Evolutionary conservation across 2,329 filamentous ascomycete genomes (phyloP).

Genomic region (Sporothrix humicola): DNA sequence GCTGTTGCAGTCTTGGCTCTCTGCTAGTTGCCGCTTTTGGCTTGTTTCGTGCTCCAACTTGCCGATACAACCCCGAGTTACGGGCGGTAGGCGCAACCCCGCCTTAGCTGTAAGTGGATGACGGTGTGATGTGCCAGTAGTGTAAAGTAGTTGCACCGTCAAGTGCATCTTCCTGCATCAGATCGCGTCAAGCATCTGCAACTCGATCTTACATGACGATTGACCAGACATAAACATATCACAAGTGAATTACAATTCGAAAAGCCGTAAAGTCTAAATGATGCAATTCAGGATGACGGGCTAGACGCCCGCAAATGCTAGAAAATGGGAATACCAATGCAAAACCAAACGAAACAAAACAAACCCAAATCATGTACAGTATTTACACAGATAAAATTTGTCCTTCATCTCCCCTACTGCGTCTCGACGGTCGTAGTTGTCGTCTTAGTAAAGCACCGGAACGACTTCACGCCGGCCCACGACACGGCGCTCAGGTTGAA

Average conservation of each 20-base stretch:
- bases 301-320: slow-evolving; percentile 5
- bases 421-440: slow-evolving; percentile 27
- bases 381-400: background rate
- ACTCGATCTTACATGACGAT: background rate
- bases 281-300: background rate
- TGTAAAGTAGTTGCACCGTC: no score
- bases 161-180: background rate
- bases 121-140: background rate
- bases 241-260: no score
- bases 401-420: background rate
- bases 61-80: slow-evolving; percentile 34
- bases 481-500: slow-evolving; percentile 53
- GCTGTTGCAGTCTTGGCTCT: background rate
- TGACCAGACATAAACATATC: background rate
- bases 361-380: background rate
- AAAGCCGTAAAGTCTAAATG: background rate
- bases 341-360: background rate
- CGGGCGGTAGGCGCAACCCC: slow-evolving; percentile 26
- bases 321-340: background rate
- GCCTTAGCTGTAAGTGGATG: slow-evolving; percentile 13
- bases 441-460: slow-evolving; percentile 45
- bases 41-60: slow-evolving; percentile 7
- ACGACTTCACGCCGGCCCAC: slow-evolving; percentile 52
- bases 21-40: slow-evolving; percentile 17
- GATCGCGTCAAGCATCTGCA: background rate